A percentile compares a stretch with the other conserved stretches of the same genome.
Evolutionary conservation across 768 basidiomycete species (phyloP).

Genomic region (Leucocoprinus birnbaumii): DNA sequence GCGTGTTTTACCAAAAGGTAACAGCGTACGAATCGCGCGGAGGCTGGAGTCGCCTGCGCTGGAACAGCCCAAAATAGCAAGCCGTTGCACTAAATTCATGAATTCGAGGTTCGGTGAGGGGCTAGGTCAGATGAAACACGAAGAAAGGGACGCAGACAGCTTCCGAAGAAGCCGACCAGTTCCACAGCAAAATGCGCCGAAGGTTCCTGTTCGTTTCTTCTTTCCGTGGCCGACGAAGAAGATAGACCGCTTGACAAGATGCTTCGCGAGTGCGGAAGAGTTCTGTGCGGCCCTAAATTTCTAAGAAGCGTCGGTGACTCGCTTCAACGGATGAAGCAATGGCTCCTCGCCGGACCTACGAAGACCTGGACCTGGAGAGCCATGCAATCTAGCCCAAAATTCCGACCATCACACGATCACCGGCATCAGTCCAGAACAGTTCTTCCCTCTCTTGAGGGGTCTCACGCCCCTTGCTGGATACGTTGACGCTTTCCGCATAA

Average conservation of each 20-base stretch:
- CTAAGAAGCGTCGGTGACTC: background rate
- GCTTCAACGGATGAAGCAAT: too few species aligned
- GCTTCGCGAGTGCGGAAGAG: too few species aligned
- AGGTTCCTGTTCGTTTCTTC: background rate
- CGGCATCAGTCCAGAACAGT: background rate
- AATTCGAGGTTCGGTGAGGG: background rate
- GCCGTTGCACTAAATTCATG: background rate
- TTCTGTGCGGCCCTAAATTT: background rate
- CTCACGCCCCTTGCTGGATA: background rate
- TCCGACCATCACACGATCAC: background rate
- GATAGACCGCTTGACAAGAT: too few species aligned
- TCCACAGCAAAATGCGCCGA: background rate
- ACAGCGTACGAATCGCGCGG: slow-evolving; percentile 2
- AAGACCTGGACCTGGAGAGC: background rate
- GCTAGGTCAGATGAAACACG: slow-evolving; percentile 6
- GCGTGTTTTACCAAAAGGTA: background rate
- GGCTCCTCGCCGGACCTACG: background rate
- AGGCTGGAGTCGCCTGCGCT: background rate
- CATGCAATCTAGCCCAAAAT: background rate
- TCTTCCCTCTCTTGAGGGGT: background rate
- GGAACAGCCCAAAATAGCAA: slow-evolving; percentile 3
- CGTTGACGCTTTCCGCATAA: slow-evolving; percentile 5
- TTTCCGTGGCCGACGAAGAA: slow-evolving; percentile 2
- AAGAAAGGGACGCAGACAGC: background rate
- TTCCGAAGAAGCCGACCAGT: slow-evolving; percentile 9